These are phyloP conservation scores for Rutidosis leptorrhynchoides DNA, from an alignment of 129 eudicot genomes.

Conservation along the genomic window DNA sequence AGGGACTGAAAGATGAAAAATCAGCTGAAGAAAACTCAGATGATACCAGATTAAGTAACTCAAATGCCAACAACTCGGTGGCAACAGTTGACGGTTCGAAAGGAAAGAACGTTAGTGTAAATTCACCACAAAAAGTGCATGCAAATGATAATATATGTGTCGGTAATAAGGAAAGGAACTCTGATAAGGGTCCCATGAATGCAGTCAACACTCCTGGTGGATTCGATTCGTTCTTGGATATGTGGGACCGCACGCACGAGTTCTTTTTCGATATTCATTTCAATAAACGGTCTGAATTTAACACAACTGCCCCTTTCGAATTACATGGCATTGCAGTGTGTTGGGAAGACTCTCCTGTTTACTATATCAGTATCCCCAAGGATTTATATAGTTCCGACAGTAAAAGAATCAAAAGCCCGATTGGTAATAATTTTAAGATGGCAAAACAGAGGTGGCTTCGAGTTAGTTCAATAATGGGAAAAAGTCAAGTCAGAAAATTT, in stretches of 20 bases:
- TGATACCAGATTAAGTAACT: constrained; percentile 29
- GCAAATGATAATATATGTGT: constrained; percentile 35
- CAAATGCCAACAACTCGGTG: constrained; percentile 21
- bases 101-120: constrained; percentile 19
- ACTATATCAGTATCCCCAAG: constrained; percentile 71
- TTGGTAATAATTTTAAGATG: constrained; percentile 37
- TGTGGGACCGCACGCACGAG: constrained; percentile 54
- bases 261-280: constrained; percentile 81
- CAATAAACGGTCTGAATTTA: constrained; percentile 59
- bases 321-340: constrained; percentile 82
- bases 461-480: constrained; percentile 60
- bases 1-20: constrained; percentile 31
- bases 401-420: constrained; percentile 27
- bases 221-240: constrained; percentile 71
- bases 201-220: constrained; percentile 67
- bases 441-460: constrained; percentile 68
- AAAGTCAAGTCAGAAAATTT: constrained; percentile 52
- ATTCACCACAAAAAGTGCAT: constrained; percentile 31
- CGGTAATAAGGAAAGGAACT: constrained; percentile 37
- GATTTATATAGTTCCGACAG: constrained; percentile 53
- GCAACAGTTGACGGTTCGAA: constrained; percentile 6
- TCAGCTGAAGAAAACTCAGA: constrained; percentile 32
- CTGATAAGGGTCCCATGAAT: constrained; percentile 66
- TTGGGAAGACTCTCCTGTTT: constrained; percentile 90
- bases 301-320: constrained; percentile 63